Evolutionary conservation across 495 filamentous ascomycete species (phyloP).

Genomic region (Glonium stellatum): DNA sequence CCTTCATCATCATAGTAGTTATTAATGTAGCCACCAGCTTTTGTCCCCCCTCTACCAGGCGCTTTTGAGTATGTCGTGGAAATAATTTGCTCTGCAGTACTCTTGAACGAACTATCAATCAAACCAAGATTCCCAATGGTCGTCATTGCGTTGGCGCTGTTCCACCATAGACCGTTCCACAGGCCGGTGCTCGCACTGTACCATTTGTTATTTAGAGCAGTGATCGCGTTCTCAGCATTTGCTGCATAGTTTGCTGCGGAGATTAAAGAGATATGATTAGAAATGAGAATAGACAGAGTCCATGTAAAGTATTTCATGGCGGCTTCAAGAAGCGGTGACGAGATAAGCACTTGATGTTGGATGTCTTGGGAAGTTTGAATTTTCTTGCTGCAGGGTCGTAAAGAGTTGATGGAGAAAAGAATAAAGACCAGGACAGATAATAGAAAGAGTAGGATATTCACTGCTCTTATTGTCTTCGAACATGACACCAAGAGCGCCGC

Average conservation of each 20-base stretch:
- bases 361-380: not conserved
- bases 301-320: slow-evolving; percentile 18
- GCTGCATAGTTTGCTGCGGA: slow-evolving; percentile 14
- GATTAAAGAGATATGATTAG: not conserved
- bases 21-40: slow-evolving; percentile 18
- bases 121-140: slow-evolving; percentile 14
- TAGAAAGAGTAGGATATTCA: not conserved
- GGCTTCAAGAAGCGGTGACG: not conserved
- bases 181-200: slow-evolving; percentile 27
- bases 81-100: slow-evolving; percentile 19
- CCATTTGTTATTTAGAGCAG: slow-evolving; percentile 22
- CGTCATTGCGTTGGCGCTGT: slow-evolving; percentile 19
- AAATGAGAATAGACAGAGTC: not conserved
- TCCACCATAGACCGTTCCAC: slow-evolving; percentile 26
- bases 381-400: not conserved
- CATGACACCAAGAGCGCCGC: not conserved
- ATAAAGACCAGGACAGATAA: not conserved
- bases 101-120: slow-evolving; percentile 13
- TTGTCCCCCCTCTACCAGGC: slow-evolving; percentile 2
- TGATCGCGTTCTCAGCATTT: slow-evolving; percentile 17
- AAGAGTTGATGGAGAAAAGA: not conserved
- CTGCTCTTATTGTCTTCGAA: not conserved
- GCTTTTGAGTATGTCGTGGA: slow-evolving; percentile 22
- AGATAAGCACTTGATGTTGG: not conserved
- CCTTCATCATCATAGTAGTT: slow-evolving; percentile 36